phyloP scores from a whole-genome alignment of 345 rosid species.

The Pseudoturritis turrita region DNA sequence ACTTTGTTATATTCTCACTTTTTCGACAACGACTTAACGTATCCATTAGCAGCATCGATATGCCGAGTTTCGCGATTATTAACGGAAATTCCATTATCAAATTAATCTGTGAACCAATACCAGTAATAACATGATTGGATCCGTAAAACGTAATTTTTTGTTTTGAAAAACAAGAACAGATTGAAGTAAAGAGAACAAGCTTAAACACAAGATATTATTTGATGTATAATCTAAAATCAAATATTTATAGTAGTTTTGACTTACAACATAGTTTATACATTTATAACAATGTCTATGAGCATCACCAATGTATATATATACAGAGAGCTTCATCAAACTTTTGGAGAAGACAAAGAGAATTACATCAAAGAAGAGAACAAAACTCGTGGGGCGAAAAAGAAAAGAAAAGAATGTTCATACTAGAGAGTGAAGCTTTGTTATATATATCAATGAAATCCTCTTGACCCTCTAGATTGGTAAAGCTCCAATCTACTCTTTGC shows the following conservation, averaged over 20 bases:
- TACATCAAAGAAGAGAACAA: slow-evolving; percentile 2
- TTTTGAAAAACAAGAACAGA: too few relatives aligned
- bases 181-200: not conserved
- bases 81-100: too few relatives aligned
- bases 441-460: slow-evolving; percentile 42
- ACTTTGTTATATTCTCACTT: too few relatives aligned
- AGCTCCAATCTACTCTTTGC: slow-evolving; percentile 67
- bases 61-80: too few relatives aligned
- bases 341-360: not conserved
- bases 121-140: too few relatives aligned
- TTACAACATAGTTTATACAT: slow-evolving; percentile 25
- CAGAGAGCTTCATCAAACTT: slow-evolving; percentile 15
- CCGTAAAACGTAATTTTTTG: too few relatives aligned
- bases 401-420: slow-evolving; percentile 6
- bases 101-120: too few relatives aligned
- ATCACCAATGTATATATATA: slow-evolving; percentile 20
- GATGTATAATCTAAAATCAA: not conserved
- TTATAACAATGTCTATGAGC: slow-evolving; percentile 24
- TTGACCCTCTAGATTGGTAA: slow-evolving; percentile 71
- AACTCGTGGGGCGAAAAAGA: not conserved
- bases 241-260: not conserved
- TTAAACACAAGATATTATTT: not conserved
- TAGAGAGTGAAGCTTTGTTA: not conserved
- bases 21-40: too few relatives aligned
- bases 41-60: too few relatives aligned